Percentiles rank a stretch among this genome's conserved stretches.
Evolutionary conservation across 345 rosid species (phyloP).

Genomic region (Gossypium anomalum): DNA sequence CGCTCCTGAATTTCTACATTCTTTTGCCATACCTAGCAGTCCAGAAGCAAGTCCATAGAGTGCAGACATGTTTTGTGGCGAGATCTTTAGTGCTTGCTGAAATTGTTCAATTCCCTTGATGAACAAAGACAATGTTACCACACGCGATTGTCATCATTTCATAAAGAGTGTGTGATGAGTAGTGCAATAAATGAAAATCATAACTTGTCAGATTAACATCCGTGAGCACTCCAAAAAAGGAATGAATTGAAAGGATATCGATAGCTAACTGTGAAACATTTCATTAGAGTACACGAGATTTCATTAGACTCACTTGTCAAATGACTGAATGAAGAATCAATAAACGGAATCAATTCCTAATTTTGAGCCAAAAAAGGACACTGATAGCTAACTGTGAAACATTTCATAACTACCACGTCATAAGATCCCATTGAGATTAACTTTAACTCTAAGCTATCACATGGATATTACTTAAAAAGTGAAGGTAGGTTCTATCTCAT

Average conservation of each 20-base stretch:
- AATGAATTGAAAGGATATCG: too few relatives aligned
- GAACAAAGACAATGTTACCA: conserved; percentile 26
- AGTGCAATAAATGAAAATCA: not conserved
- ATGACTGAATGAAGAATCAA: not conserved
- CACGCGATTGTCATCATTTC: not conserved
- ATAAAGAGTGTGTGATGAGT: conserved; percentile 3
- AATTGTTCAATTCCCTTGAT: conserved; percentile 74
- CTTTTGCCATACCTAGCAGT: conserved; percentile 75
- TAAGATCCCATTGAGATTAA: not conserved
- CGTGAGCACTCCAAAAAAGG: not conserved
- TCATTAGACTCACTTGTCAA: not conserved
- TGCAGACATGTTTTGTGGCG: conserved; percentile 71
- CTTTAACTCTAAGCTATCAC: not conserved
- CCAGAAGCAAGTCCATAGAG: conserved; percentile 84
- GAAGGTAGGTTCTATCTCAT: not conserved
- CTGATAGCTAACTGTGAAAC: not conserved
- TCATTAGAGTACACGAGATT: not conserved
- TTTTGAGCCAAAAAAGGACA: not conserved
- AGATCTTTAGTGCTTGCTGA: conserved; percentile 66
- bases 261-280: not conserved
- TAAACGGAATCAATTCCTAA: not conserved
- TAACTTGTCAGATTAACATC: not conserved
- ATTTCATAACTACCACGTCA: not conserved
- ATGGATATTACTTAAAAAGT: not conserved
- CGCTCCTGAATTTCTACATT: conserved; percentile 76